These are phyloP conservation scores for Triticum monococcum DNA, from an alignment of 176 grass and related monocot species.

Conservation along the genomic window DNA sequence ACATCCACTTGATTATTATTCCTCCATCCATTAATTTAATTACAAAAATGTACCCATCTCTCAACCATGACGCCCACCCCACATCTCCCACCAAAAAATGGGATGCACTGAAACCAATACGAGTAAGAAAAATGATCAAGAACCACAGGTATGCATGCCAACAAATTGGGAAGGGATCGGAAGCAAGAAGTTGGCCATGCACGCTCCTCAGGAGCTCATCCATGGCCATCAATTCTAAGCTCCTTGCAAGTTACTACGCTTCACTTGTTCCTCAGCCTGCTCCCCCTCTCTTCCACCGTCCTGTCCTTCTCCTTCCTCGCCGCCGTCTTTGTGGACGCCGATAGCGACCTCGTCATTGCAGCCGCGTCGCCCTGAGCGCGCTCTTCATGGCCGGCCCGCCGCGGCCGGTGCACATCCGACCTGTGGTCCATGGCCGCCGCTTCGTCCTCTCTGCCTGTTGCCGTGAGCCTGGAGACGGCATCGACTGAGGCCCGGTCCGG, in stretches of 20 bases:
- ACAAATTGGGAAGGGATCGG: slow-evolving; percentile 28
- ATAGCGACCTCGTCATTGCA: slow-evolving; percentile 43
- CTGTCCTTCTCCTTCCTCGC: slow-evolving; percentile 56
- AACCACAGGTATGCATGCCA: slow-evolving; percentile 38
- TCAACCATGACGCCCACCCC: slow-evolving; percentile 1
- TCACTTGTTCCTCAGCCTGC: slow-evolving; percentile 49
- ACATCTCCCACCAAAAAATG: slow-evolving; percentile 41
- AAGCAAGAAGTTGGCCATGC: background rate
- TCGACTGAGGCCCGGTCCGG: slow-evolving; percentile 3
- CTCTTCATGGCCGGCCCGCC: slow-evolving; percentile 22
- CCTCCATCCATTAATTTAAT: slow-evolving; percentile 36
- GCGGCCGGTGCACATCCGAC: slow-evolving; percentile 38
- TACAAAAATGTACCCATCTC: slow-evolving; percentile 40
- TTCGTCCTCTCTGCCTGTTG: slow-evolving; percentile 33
- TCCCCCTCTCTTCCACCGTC: slow-evolving; percentile 37
- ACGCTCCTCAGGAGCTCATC: background rate
- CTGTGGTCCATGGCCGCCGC: slow-evolving; percentile 22
- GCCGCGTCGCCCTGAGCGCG: background rate
- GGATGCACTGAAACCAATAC: slow-evolving; percentile 26
- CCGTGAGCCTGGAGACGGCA: background rate
- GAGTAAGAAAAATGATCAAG: slow-evolving; percentile 5
- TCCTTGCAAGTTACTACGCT: background rate
- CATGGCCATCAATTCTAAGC: background rate
- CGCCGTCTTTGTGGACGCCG: slow-evolving; percentile 32
- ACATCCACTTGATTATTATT: slow-evolving; percentile 38